Conservation (phyloP, 257 asterid species). For the Solanum corneliomulleri region DNA sequence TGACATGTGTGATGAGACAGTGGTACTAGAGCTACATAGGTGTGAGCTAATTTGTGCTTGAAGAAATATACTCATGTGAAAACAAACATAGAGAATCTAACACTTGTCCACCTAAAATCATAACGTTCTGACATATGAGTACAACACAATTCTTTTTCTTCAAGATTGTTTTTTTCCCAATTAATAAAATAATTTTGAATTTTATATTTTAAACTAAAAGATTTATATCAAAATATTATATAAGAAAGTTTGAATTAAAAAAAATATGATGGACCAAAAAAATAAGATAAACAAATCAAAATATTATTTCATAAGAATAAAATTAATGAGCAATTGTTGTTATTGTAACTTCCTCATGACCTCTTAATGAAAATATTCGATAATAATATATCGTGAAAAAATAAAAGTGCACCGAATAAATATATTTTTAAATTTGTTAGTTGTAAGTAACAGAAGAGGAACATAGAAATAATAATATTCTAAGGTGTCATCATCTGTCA, state of each 20-base stretch:
- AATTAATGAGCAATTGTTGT: neutral
- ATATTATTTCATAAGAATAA: no score
- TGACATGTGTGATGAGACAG: neutral
- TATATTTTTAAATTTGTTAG: no score
- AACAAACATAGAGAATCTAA: neutral
- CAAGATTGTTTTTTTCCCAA: neutral
- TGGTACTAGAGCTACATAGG: neutral
- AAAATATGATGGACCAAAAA: no score
- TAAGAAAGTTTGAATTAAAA: neutral
- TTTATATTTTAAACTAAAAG: neutral
- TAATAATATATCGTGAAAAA: no score
- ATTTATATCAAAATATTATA: neutral
- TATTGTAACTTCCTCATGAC: neutral
- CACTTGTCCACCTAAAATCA: neutral
- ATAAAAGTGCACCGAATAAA: no score
- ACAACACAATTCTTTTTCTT: neutral
- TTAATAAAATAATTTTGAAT: neutral
- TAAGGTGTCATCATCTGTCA: conserved; percentile 1
- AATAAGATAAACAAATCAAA: no score
- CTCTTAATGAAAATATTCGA: neutral
- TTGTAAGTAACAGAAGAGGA: neutral
- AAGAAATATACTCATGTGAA: neutral
- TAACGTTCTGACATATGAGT: neutral
- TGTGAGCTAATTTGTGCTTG: neutral
- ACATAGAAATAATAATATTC: neutral